Evolutionary conservation across 345 rosid species (phyloP), one percentile per base, ranked within the genome.

Genomic region (Acer yangbiense): DNA sequence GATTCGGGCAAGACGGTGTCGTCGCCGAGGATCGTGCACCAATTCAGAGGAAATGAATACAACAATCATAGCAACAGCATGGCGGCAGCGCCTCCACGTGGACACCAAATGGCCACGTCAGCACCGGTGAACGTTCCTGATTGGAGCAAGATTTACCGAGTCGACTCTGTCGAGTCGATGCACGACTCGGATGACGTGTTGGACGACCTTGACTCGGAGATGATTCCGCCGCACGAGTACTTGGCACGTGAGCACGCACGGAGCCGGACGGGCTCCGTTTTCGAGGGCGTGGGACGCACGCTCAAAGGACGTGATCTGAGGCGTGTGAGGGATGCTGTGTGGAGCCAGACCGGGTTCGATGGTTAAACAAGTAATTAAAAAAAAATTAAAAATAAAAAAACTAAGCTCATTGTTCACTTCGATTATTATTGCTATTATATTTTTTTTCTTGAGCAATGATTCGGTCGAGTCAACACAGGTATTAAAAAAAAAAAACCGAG

Each of bases 221-320:
- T 92, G 91, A 86, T 93, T 35, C 99, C 99, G 7, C 99, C 99
- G 44, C 99, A 97, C 61, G 99, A 94, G 90, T 97, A 92, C 79
- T 71, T 96, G 65, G 93, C 98, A 35, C 91, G 89, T 72, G 93
- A 79, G 39, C 84, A 87, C 44, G 90, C 90, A 9, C 79, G 92
- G 50, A 81, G 80, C 61, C 72, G 65, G 81, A 81, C 87, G 2
- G 87, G 89, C 7, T 95, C 99, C 7, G 94, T 93, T 43, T 84
- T 89, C 18, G 92, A 91, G 71, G 99, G 99, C 7, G 93, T 90
- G 54, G 99, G 99, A 7, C 86, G 98, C 71, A 95, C 98, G 41
- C 88, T 95, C 2, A 95, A 95, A 78, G 98, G 99, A 11, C 91
- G 98, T 6, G 99, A 93, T 89, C 25, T 95, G 89, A 80, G 98